Conservation (phyloP, 257 asterid genomes). For the Solanum tacnaense region DNA sequence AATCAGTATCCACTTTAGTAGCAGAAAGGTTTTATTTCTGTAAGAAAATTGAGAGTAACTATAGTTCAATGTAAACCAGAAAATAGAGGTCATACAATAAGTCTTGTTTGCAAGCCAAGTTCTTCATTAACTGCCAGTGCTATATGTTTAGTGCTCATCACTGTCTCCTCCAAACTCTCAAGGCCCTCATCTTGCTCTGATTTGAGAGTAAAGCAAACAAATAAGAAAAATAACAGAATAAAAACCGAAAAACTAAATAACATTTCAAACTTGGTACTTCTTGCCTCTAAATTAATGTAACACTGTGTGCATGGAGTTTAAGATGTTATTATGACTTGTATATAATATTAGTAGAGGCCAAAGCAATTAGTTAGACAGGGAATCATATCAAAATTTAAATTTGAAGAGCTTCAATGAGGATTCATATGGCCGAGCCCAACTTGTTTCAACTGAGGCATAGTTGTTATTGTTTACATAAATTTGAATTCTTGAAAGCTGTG, state of each 20-base stretch:
- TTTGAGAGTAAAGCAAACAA: neutral
- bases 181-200: constrained; percentile 97
- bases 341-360: neutral
- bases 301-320: neutral
- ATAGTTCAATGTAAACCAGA: neutral
- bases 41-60: neutral
- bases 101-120: constrained; percentile 79
- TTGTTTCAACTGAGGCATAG: neutral
- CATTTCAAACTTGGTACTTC: neutral
- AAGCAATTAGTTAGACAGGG: neutral
- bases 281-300: neutral
- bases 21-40: neutral
- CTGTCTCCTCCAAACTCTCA: constrained; percentile 79
- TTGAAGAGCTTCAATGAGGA: neutral
- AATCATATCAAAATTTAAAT: neutral
- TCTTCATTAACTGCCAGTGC: constrained; percentile 94
- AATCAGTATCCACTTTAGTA: neutral
- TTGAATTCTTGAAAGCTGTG: neutral
- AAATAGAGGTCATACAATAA: constrained; percentile 52
- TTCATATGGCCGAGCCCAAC: neutral
- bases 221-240: neutral
- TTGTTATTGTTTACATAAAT: neutral
- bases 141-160: constrained; percentile 86
- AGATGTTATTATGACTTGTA: neutral
- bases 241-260: neutral